Evolutionary conservation across 2,329 filamentous ascomycete genomes (phyloP), one percentile per base, ranked within the genome.

Genomic region (Monosporascus ibericus): DNA sequence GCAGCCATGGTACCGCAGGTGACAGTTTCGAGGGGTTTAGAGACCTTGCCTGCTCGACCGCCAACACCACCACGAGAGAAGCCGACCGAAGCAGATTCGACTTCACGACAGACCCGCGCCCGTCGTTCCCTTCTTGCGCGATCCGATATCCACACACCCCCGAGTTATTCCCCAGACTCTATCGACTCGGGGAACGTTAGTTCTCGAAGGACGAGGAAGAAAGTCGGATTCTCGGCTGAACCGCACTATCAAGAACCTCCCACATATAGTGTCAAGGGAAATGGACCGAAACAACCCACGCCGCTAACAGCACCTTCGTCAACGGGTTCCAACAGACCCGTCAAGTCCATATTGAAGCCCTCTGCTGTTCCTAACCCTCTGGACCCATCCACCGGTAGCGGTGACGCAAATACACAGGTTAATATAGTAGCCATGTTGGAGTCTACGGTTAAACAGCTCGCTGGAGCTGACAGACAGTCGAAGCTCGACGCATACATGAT

Each of bases 401-500:
- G 77, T 64, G 57, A 71, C 55, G 52, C 65, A 60, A 53, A 55
- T 1, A 58, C 56, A 14, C 63, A 71, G 68, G 75, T 79, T 44
- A 85, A 81, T 39, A 84, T 96, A 52, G 79, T 81, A 58, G 84
- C 84, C 61, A 94, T 96, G 86, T 73, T 97, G 58, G 88, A 95
- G 61, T 95, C 90, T 1, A 84, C 90, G 5, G 80, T 90, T 37
- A 86, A 89, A 69, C 88, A 94, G 70, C 79, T 99, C 47, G 88
- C 87, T 38, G 85, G 88, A 22, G 76, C 83, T 30, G 87, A 91
- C 59, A 79, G 86, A 50, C 80, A 84, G 52, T 85, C 83, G 14
- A 87, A 87, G 59, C 71, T 94, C 34, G 94, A 99, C 71, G 90
- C 92, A 48, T 97, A 99, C 64, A 84, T 86, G 66, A 87, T 87